A percentile compares a stretch with the other conserved stretches of the same genome.
phyloP scores from a whole-genome alignment of 495 filamentous ascomycete species.

The Mytilinidion resinicola region DNA sequence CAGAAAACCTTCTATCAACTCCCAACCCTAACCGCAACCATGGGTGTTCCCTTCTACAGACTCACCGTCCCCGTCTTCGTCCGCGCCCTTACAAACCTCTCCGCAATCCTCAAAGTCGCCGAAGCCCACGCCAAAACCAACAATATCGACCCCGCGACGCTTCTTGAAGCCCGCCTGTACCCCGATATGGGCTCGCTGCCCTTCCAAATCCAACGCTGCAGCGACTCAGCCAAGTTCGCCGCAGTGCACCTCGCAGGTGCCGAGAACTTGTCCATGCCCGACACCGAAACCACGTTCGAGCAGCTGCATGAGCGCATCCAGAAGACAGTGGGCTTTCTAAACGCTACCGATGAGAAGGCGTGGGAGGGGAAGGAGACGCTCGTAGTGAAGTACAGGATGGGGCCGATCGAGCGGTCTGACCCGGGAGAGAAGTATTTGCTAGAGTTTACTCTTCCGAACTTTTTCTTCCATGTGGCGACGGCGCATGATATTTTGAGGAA shows the following conservation, averaged over 20 bases:
- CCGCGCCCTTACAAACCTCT: conserved; percentile 20
- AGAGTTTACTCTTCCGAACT: conserved; percentile 45
- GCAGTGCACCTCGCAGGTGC: conserved; percentile 1
- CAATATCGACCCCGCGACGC: conserved; percentile 11
- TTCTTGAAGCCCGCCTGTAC: conserved; percentile 16
- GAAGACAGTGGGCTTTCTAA: conserved; percentile 18
- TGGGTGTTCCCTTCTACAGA: conserved; percentile 13
- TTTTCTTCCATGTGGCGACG: conserved; percentile 53
- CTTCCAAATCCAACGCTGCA: conserved; percentile 25
- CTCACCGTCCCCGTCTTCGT: conserved; percentile 14
- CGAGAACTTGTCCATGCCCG: conserved; percentile 6
- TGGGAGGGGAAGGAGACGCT: conserved; percentile 20
- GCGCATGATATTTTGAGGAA: conserved; percentile 51
- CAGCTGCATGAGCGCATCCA: conserved; percentile 20
- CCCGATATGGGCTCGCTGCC: conserved; percentile 24
- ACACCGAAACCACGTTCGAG: conserved; percentile 21
- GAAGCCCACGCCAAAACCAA: conserved; percentile 18
- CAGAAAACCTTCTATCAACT: too few species aligned
- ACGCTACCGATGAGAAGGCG: conserved; percentile 3
- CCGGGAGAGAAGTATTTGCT: conserved; percentile 32
- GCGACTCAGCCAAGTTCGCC: conserved; percentile 17
- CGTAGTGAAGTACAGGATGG: conserved; percentile 2
- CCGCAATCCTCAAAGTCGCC: conserved; percentile 20
- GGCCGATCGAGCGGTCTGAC: conserved; percentile 10
- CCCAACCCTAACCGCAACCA: neutral